Conservation (phyloP, 768 basidiomycete species). For the Rhodotorula paludigena region DNA sequence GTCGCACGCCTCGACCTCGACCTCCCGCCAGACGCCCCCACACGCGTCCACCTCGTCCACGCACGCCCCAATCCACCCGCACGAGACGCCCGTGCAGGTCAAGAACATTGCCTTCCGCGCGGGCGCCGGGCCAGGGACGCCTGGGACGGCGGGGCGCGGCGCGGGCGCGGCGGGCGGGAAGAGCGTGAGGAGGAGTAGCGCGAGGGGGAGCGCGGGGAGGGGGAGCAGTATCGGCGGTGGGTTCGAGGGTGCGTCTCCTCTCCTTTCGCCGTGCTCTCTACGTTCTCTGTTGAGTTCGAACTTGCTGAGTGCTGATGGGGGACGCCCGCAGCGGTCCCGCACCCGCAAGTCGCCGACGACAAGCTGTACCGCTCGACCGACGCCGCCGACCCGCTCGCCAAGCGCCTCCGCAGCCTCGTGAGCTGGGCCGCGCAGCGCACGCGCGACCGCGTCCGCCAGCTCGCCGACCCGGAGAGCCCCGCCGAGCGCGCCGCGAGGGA, state of each 20-base stretch:
- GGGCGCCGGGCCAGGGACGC: conserved; percentile 9
- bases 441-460: conserved; percentile 4
- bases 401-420: conserved; percentile 23
- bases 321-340: conserved; percentile 17
- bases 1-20: background rate
- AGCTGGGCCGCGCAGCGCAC: conserved; percentile 33
- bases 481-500: conserved; percentile 7
- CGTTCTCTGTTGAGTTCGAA: background rate
- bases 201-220: conserved; percentile 18
- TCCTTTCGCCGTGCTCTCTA: no score
- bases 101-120: conserved; percentile 26
- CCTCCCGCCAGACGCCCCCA: conserved; percentile 12
- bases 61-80: background rate
- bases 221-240: conserved; percentile 33
- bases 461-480: background rate
- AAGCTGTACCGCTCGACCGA: conserved; percentile 37
- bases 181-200: conserved; percentile 18
- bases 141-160: conserved; percentile 3
- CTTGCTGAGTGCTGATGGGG: no score
- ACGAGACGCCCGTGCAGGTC: conserved; percentile 35
- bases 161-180: background rate
- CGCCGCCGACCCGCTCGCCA: conserved; percentile 21
- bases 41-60: no score
- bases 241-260: conserved; percentile 10
- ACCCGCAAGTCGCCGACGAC: conserved; percentile 27